Conservation (phyloP, 2,329 filamentous ascomycete species). For the Penicillium hordei region DNA sequence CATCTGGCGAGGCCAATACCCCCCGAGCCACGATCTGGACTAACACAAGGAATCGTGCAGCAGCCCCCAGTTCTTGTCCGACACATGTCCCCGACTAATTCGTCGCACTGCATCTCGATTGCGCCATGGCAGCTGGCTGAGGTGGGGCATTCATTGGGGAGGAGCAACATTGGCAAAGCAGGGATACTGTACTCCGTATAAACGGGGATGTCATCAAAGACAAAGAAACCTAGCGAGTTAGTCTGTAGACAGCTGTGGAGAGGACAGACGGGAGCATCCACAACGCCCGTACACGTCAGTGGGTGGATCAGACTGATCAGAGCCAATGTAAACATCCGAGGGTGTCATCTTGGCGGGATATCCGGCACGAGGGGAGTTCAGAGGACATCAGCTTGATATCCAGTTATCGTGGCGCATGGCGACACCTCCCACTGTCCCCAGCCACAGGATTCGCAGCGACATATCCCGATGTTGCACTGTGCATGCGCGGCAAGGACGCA, state of each 20-base stretch:
- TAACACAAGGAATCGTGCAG: conserved; percentile 4
- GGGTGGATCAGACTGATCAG: not conserved
- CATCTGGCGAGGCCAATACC: not conserved
- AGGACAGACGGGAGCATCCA: not conserved
- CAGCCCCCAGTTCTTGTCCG: conserved; percentile 13
- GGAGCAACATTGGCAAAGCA: conserved; percentile 3
- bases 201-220: not conserved
- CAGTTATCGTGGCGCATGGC: conserved; percentile 20
- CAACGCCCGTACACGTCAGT: not conserved
- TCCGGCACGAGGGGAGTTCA: not conserved
- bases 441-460: conserved; percentile 14
- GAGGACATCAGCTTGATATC: not conserved
- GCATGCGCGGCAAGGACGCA: conserved; percentile 18
- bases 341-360: not conserved
- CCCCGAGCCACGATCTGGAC: not conserved
- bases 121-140: conserved; percentile 11
- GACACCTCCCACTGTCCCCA: conserved; percentile 8
- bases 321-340: not conserved
- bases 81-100: conserved; percentile 23
- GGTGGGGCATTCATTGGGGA: conserved; percentile 6
- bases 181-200: not conserved
- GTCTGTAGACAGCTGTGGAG: not conserved
- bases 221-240: not conserved
- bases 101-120: conserved; percentile 10
- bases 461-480: conserved; percentile 17